Base-by-base conservation (phyloP, 2,329 filamentous ascomycete genomes). In the Nemania serpens region DNA sequence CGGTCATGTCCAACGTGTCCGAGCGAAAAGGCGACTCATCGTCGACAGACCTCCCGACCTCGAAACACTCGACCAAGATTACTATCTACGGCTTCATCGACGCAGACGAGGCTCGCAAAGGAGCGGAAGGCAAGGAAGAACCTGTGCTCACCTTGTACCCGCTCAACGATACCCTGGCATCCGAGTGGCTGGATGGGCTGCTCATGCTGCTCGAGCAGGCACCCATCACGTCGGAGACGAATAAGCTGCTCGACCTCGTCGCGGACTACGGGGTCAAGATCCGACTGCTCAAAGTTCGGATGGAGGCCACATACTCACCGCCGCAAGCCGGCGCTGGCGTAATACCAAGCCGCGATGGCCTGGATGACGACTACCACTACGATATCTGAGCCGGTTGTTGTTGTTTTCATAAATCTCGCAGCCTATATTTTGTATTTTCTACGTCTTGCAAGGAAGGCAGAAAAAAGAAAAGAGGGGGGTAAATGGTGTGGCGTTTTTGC, bases 161-260 rank as follows among this genome's bases (percentile, higher is more conserved):
- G 5, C 80, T 87, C 61, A 91, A 87, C 60, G 90, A 95, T 73
- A 91, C 87, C 66, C 79, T 95, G 49, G 95, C 95, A 10, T 96
- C 93, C 0, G 95, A 99, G 77, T 99, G 95, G 95, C 83, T 99
- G 5, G 95, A 99, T 74, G 95, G 95, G 1, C 79, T 99, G 66
- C 82, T 98, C 58, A 96, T 99, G 93, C 82, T 99, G 56, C 83
- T 99, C 22, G 93, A 96, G 72, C 95, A 99, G 76, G 87, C 93
- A 61, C 95, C 95, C 18, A 97, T 99, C 73, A 99, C 95, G n/a
- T 87, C 93, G 2, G 94, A 98, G 77, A 98, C 95, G 37, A 94
- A 90, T 73, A 96, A 95, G 75, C 79, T 98, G 63, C 89, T 97
- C 55, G 87, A 88, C 57, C 79, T 97, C 69, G 91, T 98, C 61